phyloP scores from a whole-genome alignment of 1,139 yeast genomes.

The Magnusiomyces suaveolens region DNA sequence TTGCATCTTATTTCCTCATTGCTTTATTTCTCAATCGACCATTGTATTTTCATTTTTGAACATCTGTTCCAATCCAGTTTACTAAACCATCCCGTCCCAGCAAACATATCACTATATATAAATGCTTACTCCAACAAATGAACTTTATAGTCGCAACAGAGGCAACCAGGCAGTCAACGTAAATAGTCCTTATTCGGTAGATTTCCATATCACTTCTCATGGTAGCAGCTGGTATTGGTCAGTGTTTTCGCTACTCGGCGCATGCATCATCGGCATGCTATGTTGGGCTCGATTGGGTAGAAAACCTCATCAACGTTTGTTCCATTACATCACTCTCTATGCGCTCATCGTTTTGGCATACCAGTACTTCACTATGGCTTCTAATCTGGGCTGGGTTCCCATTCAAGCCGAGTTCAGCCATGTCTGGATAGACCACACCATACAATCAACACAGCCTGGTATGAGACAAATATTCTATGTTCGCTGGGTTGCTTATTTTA shows the following conservation, averaged over 20 bases:
- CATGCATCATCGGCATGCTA: slow-evolving; percentile 38
- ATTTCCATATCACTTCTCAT: slow-evolving; percentile 45
- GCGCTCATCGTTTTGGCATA: slow-evolving; percentile 42
- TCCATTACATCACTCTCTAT: slow-evolving; percentile 40
- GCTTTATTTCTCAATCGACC: too few species aligned
- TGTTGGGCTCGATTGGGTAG: slow-evolving; percentile 33
- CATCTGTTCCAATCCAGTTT: too few species aligned
- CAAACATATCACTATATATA: too few species aligned
- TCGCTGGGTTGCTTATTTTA: slow-evolving; percentile 59
- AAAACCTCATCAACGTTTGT: slow-evolving; percentile 36
- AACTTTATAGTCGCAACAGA: neutral
- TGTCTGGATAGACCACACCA: slow-evolving; percentile 33
- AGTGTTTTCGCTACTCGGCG: slow-evolving; percentile 44
- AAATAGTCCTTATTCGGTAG: slow-evolving; percentile 39
- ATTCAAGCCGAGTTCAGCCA: slow-evolving; percentile 49
- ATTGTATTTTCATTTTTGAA: too few species aligned
- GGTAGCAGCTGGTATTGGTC: slow-evolving; percentile 73
- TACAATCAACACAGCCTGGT: slow-evolving; percentile 31
- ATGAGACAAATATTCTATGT: slow-evolving; percentile 57
- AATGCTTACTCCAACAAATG: neutral
- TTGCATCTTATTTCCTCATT: too few species aligned
- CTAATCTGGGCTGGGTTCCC: slow-evolving; percentile 56
- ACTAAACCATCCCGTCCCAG: too few species aligned
- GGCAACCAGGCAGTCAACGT: slow-evolving; percentile 43
- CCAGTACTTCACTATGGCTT: slow-evolving; percentile 55